Evolutionary conservation across 345 rosid genomes (phyloP).

Genomic region (Excoecaria agallocha): DNA sequence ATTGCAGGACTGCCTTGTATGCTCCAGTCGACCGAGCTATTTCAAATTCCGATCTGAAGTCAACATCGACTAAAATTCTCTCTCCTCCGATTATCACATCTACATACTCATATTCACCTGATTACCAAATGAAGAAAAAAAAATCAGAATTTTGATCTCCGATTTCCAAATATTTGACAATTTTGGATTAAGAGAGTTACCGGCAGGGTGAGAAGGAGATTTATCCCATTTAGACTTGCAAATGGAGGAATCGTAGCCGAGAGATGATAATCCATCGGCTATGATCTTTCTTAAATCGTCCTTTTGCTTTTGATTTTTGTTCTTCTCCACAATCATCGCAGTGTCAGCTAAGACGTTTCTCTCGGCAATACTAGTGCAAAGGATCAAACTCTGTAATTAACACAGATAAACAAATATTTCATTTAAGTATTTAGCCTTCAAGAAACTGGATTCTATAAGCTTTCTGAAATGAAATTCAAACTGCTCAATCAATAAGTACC

Average conservation of each 20-base stretch:
- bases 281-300: constrained; percentile 67
- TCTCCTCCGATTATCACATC: constrained; percentile 62
- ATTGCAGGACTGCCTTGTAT: constrained; percentile 65
- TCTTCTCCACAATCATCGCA: constrained; percentile 75
- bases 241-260: constrained; percentile 69
- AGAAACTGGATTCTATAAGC: not conserved
- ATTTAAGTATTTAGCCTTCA: constrained; percentile 3
- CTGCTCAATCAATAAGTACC: constrained; percentile 38
- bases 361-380: constrained; percentile 65
- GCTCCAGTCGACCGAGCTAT: constrained; percentile 78
- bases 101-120: constrained; percentile 80
- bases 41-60: constrained; percentile 82
- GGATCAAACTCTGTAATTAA: constrained; percentile 58
- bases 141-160: not conserved
- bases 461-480: not conserved
- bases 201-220: constrained; percentile 67
- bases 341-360: constrained; percentile 79
- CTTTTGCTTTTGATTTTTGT: constrained; percentile 60
- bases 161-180: not conserved
- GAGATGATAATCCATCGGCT: constrained; percentile 54
- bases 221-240: constrained; percentile 97
- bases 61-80: constrained; percentile 69
- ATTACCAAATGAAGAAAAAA: not conserved
- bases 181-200: constrained; percentile 24
- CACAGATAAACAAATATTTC: not conserved